Percentiles rank a stretch among this genome's conserved stretches.
These are phyloP conservation scores for Magnusiomyces fungicola DNA, from an alignment of 1,139 yeast species.

Conservation along the genomic window DNA sequence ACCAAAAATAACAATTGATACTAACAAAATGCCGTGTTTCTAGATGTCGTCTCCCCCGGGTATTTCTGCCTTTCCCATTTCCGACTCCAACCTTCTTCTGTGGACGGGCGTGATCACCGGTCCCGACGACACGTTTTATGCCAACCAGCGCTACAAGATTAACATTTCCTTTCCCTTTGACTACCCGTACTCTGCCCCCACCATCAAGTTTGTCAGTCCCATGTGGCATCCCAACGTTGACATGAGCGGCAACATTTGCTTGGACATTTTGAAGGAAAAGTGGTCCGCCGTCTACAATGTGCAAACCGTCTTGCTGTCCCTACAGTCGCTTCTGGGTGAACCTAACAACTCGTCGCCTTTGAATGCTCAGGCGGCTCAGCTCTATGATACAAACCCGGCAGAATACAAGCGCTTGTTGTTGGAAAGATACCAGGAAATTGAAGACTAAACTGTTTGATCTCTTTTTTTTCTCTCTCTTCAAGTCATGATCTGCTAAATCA, in stretches of 20 bases:
- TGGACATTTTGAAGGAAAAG: conserved; percentile 49
- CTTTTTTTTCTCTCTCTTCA: too few relatives aligned
- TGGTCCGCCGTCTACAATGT: conserved; percentile 68
- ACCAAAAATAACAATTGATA: too few relatives aligned
- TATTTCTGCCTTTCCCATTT: conserved; percentile 46
- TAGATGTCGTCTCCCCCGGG: conserved; percentile 44
- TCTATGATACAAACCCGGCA: conserved; percentile 40
- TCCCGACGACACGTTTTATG: conserved; percentile 55
- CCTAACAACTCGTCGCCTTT: conserved; percentile 49
- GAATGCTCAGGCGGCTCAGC: conserved; percentile 44
- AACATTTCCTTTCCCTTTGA: conserved; percentile 49
- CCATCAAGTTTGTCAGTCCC: conserved; percentile 52
- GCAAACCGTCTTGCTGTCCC: conserved; percentile 50
- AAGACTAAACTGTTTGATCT: conserved; percentile 26
- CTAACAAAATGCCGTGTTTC: too few relatives aligned
- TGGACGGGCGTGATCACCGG: conserved; percentile 62
- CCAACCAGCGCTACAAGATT: conserved; percentile 47
- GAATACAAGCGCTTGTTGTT: conserved; percentile 41
- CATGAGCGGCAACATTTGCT: conserved; percentile 54
- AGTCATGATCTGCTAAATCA: too few relatives aligned
- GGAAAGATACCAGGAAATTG: conserved; percentile 40
- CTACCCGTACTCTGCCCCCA: conserved; percentile 58
- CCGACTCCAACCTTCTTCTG: conserved; percentile 45
- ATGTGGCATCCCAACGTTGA: conserved; percentile 73
- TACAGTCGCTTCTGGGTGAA: conserved; percentile 51